phyloP scores from a whole-genome alignment of 148 eudicot genomes.

The Tetragonia tetragonoides region DNA sequence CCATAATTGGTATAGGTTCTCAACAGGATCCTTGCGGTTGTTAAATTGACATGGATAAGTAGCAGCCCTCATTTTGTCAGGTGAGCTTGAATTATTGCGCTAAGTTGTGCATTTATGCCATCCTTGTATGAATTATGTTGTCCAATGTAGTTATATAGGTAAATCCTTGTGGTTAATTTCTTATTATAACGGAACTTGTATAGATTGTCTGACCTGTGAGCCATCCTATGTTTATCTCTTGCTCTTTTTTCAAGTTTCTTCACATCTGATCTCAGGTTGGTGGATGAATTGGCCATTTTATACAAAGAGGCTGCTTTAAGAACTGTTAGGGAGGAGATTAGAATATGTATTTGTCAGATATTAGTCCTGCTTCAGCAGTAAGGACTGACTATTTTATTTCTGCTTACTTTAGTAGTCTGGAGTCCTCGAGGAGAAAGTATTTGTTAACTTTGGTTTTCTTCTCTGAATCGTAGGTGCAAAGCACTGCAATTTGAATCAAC shows the following conservation, averaged over 20 bases:
- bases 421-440: not conserved
- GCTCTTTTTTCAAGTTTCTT: not conserved
- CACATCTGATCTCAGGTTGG: slow-evolving; percentile 52
- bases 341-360: slow-evolving; percentile 49
- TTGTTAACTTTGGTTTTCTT: slow-evolving; percentile 5
- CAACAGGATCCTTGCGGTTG: slow-evolving; percentile 46
- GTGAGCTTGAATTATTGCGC: slow-evolving; percentile 32
- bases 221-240: slow-evolving; percentile 7
- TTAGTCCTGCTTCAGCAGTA: slow-evolving; percentile 68
- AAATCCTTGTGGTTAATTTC: not conserved
- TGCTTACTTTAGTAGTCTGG: not conserved
- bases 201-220: slow-evolving; percentile 5
- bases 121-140: not conserved
- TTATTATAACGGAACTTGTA: not conserved
- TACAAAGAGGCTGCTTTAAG: slow-evolving; percentile 76
- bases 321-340: slow-evolving; percentile 69
- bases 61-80: slow-evolving; percentile 66
- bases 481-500: slow-evolving; percentile 63
- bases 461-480: slow-evolving; percentile 49
- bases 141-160: not conserved
- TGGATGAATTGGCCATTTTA: slow-evolving; percentile 67
- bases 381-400: slow-evolving; percentile 24
- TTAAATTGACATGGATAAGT: slow-evolving; percentile 91
- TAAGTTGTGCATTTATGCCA: not conserved
- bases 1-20: slow-evolving; percentile 55